These are phyloP conservation scores for Saccharomyces kudriavzevii DNA, from an alignment of 805 yeast species.

Conservation along the genomic window DNA sequence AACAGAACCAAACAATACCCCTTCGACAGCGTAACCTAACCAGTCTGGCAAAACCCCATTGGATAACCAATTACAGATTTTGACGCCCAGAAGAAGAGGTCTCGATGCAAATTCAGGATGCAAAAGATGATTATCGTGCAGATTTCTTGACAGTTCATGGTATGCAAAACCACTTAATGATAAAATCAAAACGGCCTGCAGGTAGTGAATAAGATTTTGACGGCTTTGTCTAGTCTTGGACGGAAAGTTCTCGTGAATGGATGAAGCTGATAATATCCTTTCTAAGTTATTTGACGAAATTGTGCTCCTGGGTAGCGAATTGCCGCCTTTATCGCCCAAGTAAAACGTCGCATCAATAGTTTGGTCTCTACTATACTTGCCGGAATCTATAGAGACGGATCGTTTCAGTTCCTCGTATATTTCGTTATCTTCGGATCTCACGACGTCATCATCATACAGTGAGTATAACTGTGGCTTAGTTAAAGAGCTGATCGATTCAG, in stretches of 20 bases:
- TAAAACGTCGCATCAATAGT: not conserved
- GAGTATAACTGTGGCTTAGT: slow-evolving; percentile 46
- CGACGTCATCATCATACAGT: slow-evolving; percentile 38
- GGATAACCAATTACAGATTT: slow-evolving; percentile 16
- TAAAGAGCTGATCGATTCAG: slow-evolving; percentile 37
- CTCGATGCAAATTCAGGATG: slow-evolving; percentile 35
- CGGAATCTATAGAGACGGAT: slow-evolving; percentile 2
- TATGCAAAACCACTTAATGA: slow-evolving; percentile 45
- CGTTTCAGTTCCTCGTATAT: slow-evolving; percentile 28
- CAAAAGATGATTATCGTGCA: slow-evolving; percentile 44
- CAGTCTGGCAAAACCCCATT: slow-evolving; percentile 19
- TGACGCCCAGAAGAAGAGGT: slow-evolving; percentile 34
- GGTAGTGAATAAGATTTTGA: not conserved
- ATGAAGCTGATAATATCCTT: not conserved
- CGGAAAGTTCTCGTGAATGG: not conserved
- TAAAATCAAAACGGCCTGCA: slow-evolving; percentile 16
- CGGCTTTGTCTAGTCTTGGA: not conserved
- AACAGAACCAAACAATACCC: slow-evolving; percentile 48
- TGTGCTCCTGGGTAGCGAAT: not conserved
- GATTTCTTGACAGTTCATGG: slow-evolving; percentile 44
- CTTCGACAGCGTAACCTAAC: slow-evolving; percentile 39
- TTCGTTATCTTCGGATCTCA: slow-evolving; percentile 25
- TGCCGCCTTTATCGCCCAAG: not conserved
- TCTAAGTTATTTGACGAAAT: not conserved
- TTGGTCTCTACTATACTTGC: not conserved